phyloP scores from a whole-genome alignment of 345 rosid species.

The Iberis pinnata region DNA sequence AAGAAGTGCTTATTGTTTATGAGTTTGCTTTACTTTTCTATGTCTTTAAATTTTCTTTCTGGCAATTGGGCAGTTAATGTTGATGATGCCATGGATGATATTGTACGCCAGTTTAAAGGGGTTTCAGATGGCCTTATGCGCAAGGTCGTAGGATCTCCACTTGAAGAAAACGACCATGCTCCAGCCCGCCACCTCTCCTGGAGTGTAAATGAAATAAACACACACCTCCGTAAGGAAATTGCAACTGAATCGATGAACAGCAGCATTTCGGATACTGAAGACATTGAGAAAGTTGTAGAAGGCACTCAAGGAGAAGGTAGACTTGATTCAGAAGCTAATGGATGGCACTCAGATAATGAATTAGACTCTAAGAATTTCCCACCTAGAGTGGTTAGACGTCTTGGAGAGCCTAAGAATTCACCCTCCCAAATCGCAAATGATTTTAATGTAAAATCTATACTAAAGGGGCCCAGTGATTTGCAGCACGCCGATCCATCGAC shows the following conservation, averaged over 20 bases:
- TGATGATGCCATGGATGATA: constrained; percentile 96
- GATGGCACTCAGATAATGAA: constrained; percentile 83
- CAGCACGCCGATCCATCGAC: constrained; percentile 26
- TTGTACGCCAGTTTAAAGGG: constrained; percentile 85
- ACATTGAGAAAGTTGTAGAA: constrained; percentile 42
- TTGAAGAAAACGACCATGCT: constrained; percentile 37
- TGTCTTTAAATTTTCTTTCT: background rate
- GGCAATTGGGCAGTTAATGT: constrained; percentile 67
- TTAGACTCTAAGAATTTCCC: constrained; percentile 48
- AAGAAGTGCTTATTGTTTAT: constrained; percentile 3
- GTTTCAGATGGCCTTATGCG: constrained; percentile 86
- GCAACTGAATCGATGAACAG: constrained; percentile 50
- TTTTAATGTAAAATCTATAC: constrained; percentile 34
- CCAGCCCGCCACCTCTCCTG: constrained; percentile 51
- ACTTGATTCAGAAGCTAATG: constrained; percentile 40
- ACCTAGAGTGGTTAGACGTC: constrained; percentile 39
- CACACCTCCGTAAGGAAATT: constrained; percentile 35
- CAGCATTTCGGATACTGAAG: constrained; percentile 68
- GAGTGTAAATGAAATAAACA: constrained; percentile 53
- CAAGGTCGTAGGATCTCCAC: constrained; percentile 59
- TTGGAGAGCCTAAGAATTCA: constrained; percentile 36
- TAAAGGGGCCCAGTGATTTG: constrained; percentile 29
- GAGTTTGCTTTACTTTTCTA: constrained; percentile 17
- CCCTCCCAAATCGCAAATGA: constrained; percentile 32
- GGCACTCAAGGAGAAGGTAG: constrained; percentile 40